These are phyloP conservation scores for Pseudotsuga menziesii DNA, from an alignment of 75 land plant genomes.

Conservation along the genomic window DNA sequence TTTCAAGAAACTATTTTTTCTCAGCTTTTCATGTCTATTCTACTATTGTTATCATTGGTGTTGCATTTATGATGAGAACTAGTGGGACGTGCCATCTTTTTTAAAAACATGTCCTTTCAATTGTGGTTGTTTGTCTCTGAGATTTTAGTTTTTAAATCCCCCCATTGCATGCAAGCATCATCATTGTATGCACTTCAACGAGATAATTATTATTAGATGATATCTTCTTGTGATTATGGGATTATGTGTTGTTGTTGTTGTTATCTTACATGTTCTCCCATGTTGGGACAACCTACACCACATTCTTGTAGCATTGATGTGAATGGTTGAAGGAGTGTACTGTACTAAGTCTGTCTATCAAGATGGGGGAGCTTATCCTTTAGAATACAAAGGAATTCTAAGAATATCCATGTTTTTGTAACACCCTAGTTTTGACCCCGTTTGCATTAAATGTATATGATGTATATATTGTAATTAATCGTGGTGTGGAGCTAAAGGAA, in stretches of 20 bases:
- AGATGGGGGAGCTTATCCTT: too few relatives aligned
- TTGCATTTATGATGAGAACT: background rate
- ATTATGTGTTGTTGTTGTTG: slow-evolving; percentile 2
- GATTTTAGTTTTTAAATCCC: background rate
- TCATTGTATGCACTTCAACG: background rate
- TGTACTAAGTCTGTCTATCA: too few relatives aligned
- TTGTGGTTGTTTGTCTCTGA: background rate
- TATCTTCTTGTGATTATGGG: slow-evolving; percentile 1
- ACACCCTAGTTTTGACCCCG: too few relatives aligned
- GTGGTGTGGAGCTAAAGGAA: too few relatives aligned
- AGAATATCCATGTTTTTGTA: background rate
- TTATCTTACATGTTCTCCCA: background rate
- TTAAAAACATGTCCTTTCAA: background rate
- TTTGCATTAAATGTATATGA: too few relatives aligned
- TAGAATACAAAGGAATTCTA: too few relatives aligned
- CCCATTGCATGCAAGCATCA: background rate
- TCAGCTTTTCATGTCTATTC: background rate
- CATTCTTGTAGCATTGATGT: background rate
- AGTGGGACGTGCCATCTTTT: background rate
- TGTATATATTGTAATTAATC: too few relatives aligned
- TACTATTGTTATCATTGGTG: background rate
- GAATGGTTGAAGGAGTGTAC: background rate
- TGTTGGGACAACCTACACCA: background rate
- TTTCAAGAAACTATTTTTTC: background rate
- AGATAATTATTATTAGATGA: background rate